These are phyloP conservation scores for Xanthoceras sorbifolium DNA, from an alignment of 345 rosid species.

Conservation along the genomic window DNA sequence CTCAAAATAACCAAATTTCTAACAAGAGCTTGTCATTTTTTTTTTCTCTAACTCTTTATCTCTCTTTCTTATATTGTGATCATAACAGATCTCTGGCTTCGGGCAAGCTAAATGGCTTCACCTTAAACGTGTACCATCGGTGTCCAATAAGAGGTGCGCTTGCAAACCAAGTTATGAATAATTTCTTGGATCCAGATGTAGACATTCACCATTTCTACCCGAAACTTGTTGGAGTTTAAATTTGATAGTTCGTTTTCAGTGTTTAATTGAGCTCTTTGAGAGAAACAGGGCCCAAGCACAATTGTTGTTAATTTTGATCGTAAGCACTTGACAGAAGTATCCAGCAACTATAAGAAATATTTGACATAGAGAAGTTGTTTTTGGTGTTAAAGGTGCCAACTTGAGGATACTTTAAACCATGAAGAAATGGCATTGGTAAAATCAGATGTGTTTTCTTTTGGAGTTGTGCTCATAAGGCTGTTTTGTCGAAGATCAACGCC, in stretches of 20 bases:
- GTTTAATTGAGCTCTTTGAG: no score
- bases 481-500: slow-evolving; percentile 38
- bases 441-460: slow-evolving; percentile 37
- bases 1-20: slow-evolving; percentile 11
- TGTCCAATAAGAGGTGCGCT: slow-evolving; percentile 27
- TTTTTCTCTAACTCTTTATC: not conserved
- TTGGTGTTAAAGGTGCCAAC: slow-evolving; percentile 19
- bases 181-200: not conserved
- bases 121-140: slow-evolving; percentile 15
- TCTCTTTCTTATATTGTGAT: slow-evolving; percentile 3
- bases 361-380: not conserved
- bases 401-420: slow-evolving; percentile 15
- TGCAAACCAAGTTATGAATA: not conserved
- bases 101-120: slow-evolving; percentile 37
- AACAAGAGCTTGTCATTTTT: not conserved
- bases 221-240: not conserved
- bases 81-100: slow-evolving; percentile 40
- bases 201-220: not conserved
- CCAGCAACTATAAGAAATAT: not conserved
- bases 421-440: slow-evolving; percentile 25
- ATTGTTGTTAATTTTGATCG: no score
- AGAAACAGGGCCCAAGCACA: no score
- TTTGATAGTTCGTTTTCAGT: no score
- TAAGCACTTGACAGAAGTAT: not conserved
- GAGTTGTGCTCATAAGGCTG: slow-evolving; percentile 43